Conservation (phyloP, 2,329 filamentous ascomycete genomes). For the Apiospora koreana region DNA sequence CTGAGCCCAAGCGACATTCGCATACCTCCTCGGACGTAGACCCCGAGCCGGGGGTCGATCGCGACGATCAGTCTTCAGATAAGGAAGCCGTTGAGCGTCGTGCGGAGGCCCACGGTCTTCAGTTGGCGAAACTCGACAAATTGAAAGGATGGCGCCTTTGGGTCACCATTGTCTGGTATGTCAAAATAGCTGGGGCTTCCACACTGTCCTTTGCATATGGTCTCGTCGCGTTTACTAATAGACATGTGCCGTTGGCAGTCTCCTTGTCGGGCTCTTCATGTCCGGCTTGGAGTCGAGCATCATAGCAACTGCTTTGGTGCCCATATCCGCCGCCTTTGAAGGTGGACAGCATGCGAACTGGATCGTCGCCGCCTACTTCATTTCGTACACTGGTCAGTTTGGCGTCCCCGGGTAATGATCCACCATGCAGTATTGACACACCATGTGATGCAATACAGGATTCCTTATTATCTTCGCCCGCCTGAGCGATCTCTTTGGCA, state of each 20-base stretch:
- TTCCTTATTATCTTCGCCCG: not conserved
- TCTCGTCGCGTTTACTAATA: not conserved
- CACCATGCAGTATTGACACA: not conserved
- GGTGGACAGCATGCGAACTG: not conserved
- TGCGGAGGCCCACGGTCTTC: not conserved
- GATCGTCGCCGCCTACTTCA: not conserved
- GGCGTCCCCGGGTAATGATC: not conserved
- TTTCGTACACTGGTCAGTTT: not conserved
- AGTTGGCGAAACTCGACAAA: not conserved
- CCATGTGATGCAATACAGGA: not conserved
- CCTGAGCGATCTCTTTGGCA: not conserved
- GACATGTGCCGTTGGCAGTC: not conserved
- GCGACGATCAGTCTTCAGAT: not conserved
- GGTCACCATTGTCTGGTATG: not conserved
- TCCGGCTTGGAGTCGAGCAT: not conserved
- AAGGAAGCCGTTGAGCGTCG: not conserved
- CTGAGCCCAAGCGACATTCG: not conserved
- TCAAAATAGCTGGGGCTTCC: not conserved
- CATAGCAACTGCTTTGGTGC: not conserved
- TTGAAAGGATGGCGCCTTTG: not conserved
- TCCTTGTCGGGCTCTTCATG: not conserved
- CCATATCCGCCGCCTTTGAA: not conserved
- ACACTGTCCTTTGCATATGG: not conserved
- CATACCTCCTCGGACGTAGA: not conserved
- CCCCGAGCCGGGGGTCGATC: not conserved